Evolutionary conservation across 208 protist genomes (phyloP).

Genomic region (Balamuthia mandrillaris): DNA sequence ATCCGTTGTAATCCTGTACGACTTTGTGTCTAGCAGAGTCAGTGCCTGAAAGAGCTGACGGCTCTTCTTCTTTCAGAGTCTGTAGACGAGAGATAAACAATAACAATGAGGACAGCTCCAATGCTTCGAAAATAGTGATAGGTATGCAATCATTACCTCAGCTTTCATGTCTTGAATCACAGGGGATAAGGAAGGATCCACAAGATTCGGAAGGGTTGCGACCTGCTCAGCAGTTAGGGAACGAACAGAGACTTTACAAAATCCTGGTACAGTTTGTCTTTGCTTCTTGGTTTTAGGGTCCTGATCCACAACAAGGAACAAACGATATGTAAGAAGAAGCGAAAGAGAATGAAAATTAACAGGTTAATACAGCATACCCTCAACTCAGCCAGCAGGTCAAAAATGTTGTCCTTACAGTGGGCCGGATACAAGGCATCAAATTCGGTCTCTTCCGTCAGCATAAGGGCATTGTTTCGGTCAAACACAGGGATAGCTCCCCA

Average conservation of each 20-base stretch:
- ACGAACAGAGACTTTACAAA: background rate
- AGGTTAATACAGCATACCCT: background rate
- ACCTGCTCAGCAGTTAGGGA: background rate
- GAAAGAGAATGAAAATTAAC: background rate
- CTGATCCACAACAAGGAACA: background rate
- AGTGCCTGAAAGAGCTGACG: no score
- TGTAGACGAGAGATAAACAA: no score
- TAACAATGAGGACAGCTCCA: no score
- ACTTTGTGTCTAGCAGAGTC: no score
- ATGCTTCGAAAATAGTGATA: no score
- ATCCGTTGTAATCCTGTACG: no score
- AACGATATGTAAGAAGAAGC: background rate
- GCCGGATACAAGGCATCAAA: slow-evolving; percentile 14
- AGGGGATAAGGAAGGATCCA: slow-evolving; percentile 16
- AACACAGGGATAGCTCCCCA: slow-evolving; percentile 40
- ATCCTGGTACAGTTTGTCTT: background rate
- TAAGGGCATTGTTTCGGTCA: background rate
- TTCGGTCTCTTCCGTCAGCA: background rate
- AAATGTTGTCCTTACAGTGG: slow-evolving; percentile 32
- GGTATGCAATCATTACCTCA: no score
- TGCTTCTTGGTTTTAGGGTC: slow-evolving; percentile 29
- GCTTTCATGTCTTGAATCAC: no score
- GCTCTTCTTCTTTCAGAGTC: no score
- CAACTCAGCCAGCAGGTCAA: slow-evolving; percentile 5
- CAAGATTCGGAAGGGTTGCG: background rate